phyloP scores from a whole-genome alignment of 2,329 filamentous ascomycete species.

The Fusarium sp. region DNA sequence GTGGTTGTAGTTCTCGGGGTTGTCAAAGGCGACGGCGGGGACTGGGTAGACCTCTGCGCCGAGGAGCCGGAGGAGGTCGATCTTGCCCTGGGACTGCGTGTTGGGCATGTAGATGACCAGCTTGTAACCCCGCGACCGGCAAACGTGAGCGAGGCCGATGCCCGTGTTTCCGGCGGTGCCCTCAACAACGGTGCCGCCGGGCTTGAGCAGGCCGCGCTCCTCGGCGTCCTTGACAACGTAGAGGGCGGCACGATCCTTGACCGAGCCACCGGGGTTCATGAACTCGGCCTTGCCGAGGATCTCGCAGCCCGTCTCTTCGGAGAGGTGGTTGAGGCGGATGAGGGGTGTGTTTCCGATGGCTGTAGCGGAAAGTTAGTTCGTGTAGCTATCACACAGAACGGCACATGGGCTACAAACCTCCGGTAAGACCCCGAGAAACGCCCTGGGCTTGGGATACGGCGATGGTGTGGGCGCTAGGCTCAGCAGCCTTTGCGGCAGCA shows the following conservation, averaged over 20 bases:
- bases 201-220: conserved; percentile 81
- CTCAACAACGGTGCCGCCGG: conserved; percentile 95
- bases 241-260: conserved; percentile 96
- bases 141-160: conserved; percentile 97
- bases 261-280: conserved; percentile 95
- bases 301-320: conserved; percentile 91
- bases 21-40: conserved; percentile 93
- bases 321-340: conserved; percentile 89
- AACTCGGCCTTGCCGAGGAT: conserved; percentile 98
- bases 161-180: conserved; percentile 98
- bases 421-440: conserved; percentile 80
- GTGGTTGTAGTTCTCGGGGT: conserved; percentile 98
- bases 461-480: conserved; percentile 71
- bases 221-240: conserved; percentile 96
- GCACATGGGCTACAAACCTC: conserved; percentile 68
- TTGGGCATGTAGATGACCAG: conserved; percentile 99
- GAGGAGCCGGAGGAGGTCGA: conserved; percentile 89
- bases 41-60: conserved; percentile 97
- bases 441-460: conserved; percentile 85
- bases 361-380: conserved; percentile 50
- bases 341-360: conserved; percentile 98
- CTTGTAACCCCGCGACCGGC: conserved; percentile 89
- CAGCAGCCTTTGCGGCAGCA: conserved; percentile 60
- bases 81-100: conserved; percentile 97
- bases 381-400: background rate